phyloP scores from a whole-genome alignment of 148 eudicot genomes.

The Silene conica region DNA sequence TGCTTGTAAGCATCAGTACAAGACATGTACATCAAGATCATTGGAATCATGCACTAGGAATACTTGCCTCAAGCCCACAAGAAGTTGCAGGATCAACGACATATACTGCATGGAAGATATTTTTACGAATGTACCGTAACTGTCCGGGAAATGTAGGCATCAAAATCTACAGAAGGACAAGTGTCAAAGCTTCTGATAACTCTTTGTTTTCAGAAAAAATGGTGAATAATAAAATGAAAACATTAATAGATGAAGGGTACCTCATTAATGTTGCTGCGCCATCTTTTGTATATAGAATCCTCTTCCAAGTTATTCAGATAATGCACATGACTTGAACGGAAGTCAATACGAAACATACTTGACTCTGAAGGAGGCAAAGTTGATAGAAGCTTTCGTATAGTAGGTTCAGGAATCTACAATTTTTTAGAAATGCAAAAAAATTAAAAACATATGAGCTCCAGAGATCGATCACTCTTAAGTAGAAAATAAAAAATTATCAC shows the following conservation, averaged over 20 bases:
- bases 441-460: constrained; percentile 1
- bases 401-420: constrained; percentile 66
- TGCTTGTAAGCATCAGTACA: constrained; percentile 12
- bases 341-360: constrained; percentile 75
- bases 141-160: constrained; percentile 99
- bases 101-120: constrained; percentile 82
- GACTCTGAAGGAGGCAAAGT: constrained; percentile 66
- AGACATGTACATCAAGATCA: not conserved
- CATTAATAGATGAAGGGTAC: constrained; percentile 29
- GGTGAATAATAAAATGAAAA: constrained; percentile 2
- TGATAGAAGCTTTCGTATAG: constrained; percentile 70
- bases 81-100: constrained; percentile 81
- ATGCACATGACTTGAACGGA: constrained; percentile 88
- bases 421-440: constrained; percentile 19
- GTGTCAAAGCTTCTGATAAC: constrained; percentile 13
- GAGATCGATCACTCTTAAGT: not conserved
- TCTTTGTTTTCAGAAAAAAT: not conserved
- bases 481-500: not conserved
- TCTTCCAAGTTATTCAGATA: constrained; percentile 90
- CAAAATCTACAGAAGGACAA: constrained; percentile 53
- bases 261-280: constrained; percentile 97
- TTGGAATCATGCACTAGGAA: constrained; percentile 7
- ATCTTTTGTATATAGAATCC: constrained; percentile 82
- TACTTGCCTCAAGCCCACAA: constrained; percentile 93
- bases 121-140: constrained; percentile 88